These are phyloP conservation scores for Didymosphaeria variabile DNA, from an alignment of 2,329 filamentous ascomycete species.

Conservation along the genomic window DNA sequence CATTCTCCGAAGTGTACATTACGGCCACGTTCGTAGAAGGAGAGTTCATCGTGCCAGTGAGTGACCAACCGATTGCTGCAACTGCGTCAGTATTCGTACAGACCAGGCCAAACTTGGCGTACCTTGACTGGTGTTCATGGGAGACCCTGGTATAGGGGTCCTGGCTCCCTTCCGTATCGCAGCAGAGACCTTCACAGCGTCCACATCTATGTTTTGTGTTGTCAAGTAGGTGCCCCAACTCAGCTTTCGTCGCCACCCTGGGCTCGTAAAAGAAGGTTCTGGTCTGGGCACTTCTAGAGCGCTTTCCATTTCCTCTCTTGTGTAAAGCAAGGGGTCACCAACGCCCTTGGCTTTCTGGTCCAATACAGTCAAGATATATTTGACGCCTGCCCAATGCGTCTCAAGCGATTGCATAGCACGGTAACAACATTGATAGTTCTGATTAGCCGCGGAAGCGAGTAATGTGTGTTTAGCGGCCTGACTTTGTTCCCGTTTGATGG, in stretches of 20 bases:
- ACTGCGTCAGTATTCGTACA: constrained; percentile 21
- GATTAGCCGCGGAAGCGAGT: constrained; percentile 80
- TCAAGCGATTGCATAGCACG: constrained; percentile 83
- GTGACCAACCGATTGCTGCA: constrained; percentile 78
- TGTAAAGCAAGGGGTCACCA: constrained; percentile 74
- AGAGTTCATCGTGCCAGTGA: constrained; percentile 88
- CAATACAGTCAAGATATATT: constrained; percentile 85
- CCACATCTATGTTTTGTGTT: constrained; percentile 40
- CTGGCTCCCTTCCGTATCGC: constrained; percentile 42
- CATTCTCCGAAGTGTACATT: constrained; percentile 71
- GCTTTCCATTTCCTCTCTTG: constrained; percentile 79
- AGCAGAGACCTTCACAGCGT: constrained; percentile 42
- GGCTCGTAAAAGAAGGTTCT: constrained; percentile 60
- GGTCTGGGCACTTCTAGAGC: constrained; percentile 65
- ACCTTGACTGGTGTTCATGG: constrained; percentile 62
- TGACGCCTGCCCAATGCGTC: constrained; percentile 84
- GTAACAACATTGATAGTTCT: constrained; percentile 89
- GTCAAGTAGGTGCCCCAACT: constrained; percentile 55
- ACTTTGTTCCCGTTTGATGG: constrained; percentile 48
- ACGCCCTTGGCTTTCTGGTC: constrained; percentile 90
- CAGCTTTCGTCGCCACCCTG: constrained; percentile 60
- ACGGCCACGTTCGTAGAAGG: constrained; percentile 84
- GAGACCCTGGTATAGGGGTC: constrained; percentile 52
- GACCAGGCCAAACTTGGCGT: constrained; percentile 15
- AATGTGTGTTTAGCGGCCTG: constrained; percentile 73